These are phyloP conservation scores for Aspergillus brunneoviolaceus DNA, from an alignment of 2,329 filamentous ascomycete genomes.

Conservation along the genomic window DNA sequence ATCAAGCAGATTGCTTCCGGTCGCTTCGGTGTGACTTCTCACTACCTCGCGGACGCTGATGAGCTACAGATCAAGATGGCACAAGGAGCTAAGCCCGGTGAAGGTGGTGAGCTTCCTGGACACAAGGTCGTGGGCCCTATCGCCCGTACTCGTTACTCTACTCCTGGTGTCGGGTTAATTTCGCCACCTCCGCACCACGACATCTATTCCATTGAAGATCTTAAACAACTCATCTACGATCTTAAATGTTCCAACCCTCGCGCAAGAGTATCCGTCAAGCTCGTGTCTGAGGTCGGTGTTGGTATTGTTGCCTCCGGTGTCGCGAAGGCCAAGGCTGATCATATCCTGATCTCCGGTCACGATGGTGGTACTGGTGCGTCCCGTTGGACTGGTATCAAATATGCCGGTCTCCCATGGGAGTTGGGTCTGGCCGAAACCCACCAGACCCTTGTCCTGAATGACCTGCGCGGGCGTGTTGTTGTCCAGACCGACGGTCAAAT, in stretches of 20 bases:
- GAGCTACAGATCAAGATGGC: conserved; percentile 99
- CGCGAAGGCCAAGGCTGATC: conserved; percentile 94
- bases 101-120: conserved; percentile 93
- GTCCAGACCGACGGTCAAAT: conserved; percentile 96
- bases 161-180: conserved; percentile 92
- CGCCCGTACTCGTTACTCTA: conserved; percentile 91
- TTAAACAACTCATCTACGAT: conserved; percentile 97
- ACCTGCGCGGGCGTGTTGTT: conserved; percentile 90
- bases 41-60: conserved; percentile 91
- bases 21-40: conserved; percentile 92
- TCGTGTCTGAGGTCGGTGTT: conserved; percentile 95
- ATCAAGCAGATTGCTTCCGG: conserved; percentile 98
- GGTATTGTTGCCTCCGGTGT: conserved; percentile 97
- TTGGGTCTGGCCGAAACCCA: conserved; percentile 95
- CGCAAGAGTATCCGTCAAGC: conserved; percentile 90
- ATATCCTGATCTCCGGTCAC: conserved; percentile 94
- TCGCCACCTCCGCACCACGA: conserved; percentile 96
- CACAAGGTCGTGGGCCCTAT: conserved; percentile 96
- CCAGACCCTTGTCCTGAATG: conserved; percentile 92
- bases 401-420: conserved; percentile 95
- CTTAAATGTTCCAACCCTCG: conserved; percentile 94
- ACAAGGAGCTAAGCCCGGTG: conserved; percentile 94
- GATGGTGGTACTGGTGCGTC: conserved; percentile 96
- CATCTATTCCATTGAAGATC: conserved; percentile 96
- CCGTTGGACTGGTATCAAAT: conserved; percentile 98